These are phyloP conservation scores for Sicyos edulis DNA, from an alignment of 306 rosid species.

Conservation along the genomic window DNA sequence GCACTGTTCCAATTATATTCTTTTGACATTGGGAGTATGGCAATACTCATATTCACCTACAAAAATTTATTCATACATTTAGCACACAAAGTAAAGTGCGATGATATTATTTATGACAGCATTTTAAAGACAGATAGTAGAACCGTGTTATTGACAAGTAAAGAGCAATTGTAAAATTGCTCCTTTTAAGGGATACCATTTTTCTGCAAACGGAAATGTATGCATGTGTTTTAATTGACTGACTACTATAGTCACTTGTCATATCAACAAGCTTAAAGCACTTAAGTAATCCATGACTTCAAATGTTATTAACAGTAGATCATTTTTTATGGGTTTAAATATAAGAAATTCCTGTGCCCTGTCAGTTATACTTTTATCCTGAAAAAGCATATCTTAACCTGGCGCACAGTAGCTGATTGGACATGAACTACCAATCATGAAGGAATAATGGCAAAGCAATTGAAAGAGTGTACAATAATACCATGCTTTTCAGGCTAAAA, in stretches of 20 bases:
- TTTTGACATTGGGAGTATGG: conserved; percentile 91
- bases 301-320: no score
- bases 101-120: neutral
- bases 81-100: conserved; percentile 20
- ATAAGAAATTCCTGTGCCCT: neutral
- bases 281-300: neutral
- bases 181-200: neutral
- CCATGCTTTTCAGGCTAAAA: conserved; percentile 10
- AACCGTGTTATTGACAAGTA: neutral
- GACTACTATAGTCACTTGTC: neutral
- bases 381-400: neutral
- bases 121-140: neutral
- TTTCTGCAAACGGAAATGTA: neutral
- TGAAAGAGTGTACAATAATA: neutral
- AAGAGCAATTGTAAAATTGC: neutral
- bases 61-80: conserved; percentile 19
- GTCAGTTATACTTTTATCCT: neutral
- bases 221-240: neutral
- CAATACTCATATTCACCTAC: conserved; percentile 97
- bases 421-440: neutral
- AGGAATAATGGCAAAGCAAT: neutral
- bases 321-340: no score
- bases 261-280: conserved; percentile 1
- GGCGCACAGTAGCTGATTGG: neutral
- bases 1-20: conserved; percentile 91